phyloP scores from a whole-genome alignment of 23 red algal genomes.

The Gracilaria vermiculophylla region DNA sequence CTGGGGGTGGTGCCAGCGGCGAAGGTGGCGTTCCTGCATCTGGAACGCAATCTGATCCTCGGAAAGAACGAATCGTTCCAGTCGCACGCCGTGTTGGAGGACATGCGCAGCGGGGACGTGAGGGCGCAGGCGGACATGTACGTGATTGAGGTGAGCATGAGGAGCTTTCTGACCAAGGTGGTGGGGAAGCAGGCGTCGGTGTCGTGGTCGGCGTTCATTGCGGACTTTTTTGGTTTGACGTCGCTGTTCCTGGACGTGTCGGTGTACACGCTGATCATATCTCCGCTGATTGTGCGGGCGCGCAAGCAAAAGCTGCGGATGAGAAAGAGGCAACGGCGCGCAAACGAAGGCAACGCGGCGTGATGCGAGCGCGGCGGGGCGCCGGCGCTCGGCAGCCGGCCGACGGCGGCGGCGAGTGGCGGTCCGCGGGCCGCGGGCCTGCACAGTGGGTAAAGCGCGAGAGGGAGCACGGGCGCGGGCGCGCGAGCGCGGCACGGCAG shows the following conservation, averaged over 20 bases:
- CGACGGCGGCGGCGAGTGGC: too few species aligned
- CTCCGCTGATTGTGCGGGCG: slow-evolving; percentile 22
- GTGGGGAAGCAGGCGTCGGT: slow-evolving; percentile 44
- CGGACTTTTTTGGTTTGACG: slow-evolving; percentile 68
- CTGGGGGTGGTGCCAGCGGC: slow-evolving; percentile 1
- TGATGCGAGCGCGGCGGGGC: background rate
- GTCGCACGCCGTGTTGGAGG: background rate
- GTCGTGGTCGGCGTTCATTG: slow-evolving; percentile 49
- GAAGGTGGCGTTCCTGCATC: slow-evolving; percentile 8
- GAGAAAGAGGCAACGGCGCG: background rate
- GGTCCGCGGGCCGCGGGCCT: too few species aligned
- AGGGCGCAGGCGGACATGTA: slow-evolving; percentile 31
- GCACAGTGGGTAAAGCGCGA: too few species aligned
- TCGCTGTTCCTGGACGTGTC: slow-evolving; percentile 59
- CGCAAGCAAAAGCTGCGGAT: background rate
- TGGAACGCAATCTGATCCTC: slow-evolving; percentile 13
- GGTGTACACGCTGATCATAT: slow-evolving; percentile 67
- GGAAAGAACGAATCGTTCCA: slow-evolving; percentile 42
- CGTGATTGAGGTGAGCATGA: slow-evolving; percentile 34
- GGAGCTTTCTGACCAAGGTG: slow-evolving; percentile 33
- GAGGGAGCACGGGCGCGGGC: background rate
- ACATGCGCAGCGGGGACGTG: slow-evolving; percentile 16
- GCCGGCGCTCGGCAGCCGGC: background rate
- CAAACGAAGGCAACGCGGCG: background rate
- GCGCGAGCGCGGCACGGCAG: background rate